These are phyloP conservation scores for Ascosphaera pollenicola DNA, from an alignment of 2,329 filamentous ascomycete species.

Conservation along the genomic window DNA sequence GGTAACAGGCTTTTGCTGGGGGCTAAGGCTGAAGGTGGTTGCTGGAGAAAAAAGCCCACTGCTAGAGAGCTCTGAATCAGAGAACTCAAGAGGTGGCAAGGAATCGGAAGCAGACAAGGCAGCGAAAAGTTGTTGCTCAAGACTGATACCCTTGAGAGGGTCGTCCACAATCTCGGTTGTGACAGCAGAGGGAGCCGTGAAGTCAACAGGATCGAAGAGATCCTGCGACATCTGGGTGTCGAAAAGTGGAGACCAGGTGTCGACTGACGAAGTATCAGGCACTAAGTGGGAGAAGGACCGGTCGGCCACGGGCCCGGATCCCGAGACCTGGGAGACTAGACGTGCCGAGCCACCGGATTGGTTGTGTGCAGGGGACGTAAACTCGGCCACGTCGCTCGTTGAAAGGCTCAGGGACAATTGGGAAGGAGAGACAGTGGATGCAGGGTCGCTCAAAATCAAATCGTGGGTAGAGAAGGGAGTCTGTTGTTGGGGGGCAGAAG, in stretches of 20 bases:
- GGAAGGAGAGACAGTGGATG: not conserved
- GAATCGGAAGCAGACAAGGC: not conserved
- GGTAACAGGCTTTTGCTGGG: not conserved
- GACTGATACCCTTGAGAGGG: not conserved
- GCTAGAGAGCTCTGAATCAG: not conserved
- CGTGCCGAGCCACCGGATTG: too few species aligned
- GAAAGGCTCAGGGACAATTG: not conserved
- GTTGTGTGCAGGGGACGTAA: not conserved
- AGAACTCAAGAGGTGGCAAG: not conserved
- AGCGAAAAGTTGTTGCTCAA: not conserved
- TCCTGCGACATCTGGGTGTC: not conserved
- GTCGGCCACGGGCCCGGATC: not conserved
- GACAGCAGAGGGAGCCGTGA: not conserved
- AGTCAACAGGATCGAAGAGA: not conserved
- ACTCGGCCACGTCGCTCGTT: not conserved
- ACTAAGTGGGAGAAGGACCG: not conserved
- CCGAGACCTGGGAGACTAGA: not conserved
- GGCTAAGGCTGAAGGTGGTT: not conserved
- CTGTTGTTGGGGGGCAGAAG: too few species aligned
- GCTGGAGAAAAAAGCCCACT: not conserved
- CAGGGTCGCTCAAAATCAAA: not conserved
- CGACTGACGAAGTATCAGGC: not conserved
- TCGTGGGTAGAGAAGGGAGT: not conserved
- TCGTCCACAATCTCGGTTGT: not conserved
- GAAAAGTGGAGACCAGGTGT: not conserved